phyloP scores from a whole-genome alignment of 805 yeast genomes.

The Cyberlindnera americana region DNA sequence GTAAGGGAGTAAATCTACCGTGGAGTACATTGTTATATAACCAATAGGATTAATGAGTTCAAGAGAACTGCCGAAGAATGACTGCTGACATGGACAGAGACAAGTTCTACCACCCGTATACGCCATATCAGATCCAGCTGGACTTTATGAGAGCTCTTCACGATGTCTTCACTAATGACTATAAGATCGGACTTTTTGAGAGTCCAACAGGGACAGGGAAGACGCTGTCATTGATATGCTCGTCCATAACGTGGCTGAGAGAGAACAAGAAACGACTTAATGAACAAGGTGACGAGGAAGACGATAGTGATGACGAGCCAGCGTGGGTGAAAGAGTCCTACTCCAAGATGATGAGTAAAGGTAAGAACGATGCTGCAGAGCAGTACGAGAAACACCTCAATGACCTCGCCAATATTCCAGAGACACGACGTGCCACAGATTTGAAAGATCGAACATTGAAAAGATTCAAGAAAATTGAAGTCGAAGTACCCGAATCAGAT shows the following conservation, averaged over 20 bases:
- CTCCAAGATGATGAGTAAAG: slow-evolving; percentile 25
- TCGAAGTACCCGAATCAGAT: slow-evolving; percentile 31
- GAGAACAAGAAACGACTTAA: slow-evolving; percentile 29
- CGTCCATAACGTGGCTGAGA: slow-evolving; percentile 80
- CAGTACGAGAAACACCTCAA: slow-evolving; percentile 36
- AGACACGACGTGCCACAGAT: slow-evolving; percentile 9
- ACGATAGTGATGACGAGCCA: slow-evolving; percentile 55
- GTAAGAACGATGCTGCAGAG: slow-evolving; percentile 23
- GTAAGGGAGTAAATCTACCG: no score
- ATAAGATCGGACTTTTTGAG: slow-evolving; percentile 78
- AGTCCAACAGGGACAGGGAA: slow-evolving; percentile 97
- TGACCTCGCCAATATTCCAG: slow-evolving; percentile 24
- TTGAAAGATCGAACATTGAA: slow-evolving; percentile 16
- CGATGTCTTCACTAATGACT: slow-evolving; percentile 48
- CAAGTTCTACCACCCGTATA: slow-evolving; percentile 68
- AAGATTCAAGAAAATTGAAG: slow-evolving; percentile 22
- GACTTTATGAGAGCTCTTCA: slow-evolving; percentile 77
- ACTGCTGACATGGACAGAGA: slow-evolving; percentile 11
- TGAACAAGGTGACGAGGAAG: slow-evolving; percentile 30
- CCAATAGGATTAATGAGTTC: no score
- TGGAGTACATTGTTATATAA: no score
- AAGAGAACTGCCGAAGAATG: slow-evolving; percentile 1
- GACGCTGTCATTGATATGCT: slow-evolving; percentile 81
- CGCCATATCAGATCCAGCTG: slow-evolving; percentile 75
- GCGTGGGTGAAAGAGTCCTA: slow-evolving; percentile 58